phyloP scores from a whole-genome alignment of 1,139 yeast species.

The Geotrichum fermentans region DNA sequence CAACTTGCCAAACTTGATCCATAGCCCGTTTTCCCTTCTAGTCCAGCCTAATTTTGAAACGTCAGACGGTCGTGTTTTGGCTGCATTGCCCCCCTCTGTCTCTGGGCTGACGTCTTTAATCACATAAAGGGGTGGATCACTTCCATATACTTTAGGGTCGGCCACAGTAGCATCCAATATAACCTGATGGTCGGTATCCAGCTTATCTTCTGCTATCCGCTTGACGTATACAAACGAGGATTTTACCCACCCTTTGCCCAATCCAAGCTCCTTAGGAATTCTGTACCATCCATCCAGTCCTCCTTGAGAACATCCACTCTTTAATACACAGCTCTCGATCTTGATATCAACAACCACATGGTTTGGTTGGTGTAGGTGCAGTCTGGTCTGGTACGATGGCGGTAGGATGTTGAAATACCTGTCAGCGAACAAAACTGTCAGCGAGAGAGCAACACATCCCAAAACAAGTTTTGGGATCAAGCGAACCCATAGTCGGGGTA shows the following conservation, averaged over 20 bases:
- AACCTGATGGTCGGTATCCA: constrained; percentile 28
- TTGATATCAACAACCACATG: constrained; percentile 35
- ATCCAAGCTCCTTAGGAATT: constrained; percentile 36
- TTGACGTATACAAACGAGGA: constrained; percentile 32
- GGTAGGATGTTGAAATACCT: constrained; percentile 35
- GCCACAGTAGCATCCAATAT: constrained; percentile 32
- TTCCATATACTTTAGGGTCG: constrained; percentile 9
- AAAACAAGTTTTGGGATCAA: constrained; percentile 28
- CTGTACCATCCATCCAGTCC: constrained; percentile 33
- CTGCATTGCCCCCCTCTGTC: constrained; percentile 4
- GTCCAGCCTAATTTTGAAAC: constrained; percentile 37
- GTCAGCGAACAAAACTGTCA: constrained; percentile 29
- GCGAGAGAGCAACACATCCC: constrained; percentile 23
- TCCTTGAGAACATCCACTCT: constrained; percentile 27
- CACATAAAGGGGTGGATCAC: constrained; percentile 22
- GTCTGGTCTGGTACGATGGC: constrained; percentile 30
- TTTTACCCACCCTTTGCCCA: constrained; percentile 34
- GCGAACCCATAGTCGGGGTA: constrained; percentile 33
- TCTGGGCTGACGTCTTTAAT: constrained; percentile 24
- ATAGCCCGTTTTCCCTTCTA: constrained; percentile 43
- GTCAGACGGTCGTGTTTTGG: constrained; percentile 9
- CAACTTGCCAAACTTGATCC: constrained; percentile 46
- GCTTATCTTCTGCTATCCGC: constrained; percentile 29
- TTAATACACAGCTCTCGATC: constrained; percentile 30
- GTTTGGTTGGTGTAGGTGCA: constrained; percentile 29